Evolutionary conservation across 345 rosid species (phyloP).

Genomic region (Rhodamnia rubescens): DNA sequence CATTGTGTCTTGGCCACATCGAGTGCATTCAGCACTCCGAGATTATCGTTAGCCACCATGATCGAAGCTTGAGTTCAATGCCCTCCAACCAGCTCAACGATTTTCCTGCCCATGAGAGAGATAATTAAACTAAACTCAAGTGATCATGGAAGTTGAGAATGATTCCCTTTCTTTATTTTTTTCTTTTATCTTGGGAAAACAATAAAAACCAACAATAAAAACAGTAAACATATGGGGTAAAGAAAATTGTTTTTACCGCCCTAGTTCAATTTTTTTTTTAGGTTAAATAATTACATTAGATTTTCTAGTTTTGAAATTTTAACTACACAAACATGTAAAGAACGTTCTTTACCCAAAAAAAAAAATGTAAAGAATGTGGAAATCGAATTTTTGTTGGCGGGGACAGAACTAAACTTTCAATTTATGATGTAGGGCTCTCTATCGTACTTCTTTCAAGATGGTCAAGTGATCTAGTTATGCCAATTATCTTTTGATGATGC

Average conservation of each 20-base stretch:
- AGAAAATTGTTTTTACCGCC: background rate
- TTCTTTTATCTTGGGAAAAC: background rate
- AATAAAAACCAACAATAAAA: background rate
- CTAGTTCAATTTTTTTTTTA: background rate
- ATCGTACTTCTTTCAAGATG: background rate
- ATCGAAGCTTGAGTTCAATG: background rate
- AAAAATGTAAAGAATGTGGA: background rate
- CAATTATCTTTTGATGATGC: background rate
- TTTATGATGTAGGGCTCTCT: background rate
- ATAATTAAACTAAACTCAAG: background rate
- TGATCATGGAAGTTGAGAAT: background rate
- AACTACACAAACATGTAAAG: background rate
- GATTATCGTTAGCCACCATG: conserved; percentile 24
- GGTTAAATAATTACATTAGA: background rate
- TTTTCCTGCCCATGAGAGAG: background rate
- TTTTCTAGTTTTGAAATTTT: background rate
- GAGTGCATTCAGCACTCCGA: conserved; percentile 35
- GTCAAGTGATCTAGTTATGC: background rate
- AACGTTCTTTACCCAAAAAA: too few relatives aligned
- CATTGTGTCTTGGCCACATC: conserved; percentile 40
- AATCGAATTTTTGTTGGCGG: background rate
- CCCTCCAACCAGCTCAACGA: background rate
- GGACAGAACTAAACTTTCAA: background rate
- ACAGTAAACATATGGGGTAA: background rate
- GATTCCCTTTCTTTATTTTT: background rate